These are phyloP conservation scores for Alternaria sp. DNA, from an alignment of 2,329 filamentous ascomycete genomes.

Conservation along the genomic window DNA sequence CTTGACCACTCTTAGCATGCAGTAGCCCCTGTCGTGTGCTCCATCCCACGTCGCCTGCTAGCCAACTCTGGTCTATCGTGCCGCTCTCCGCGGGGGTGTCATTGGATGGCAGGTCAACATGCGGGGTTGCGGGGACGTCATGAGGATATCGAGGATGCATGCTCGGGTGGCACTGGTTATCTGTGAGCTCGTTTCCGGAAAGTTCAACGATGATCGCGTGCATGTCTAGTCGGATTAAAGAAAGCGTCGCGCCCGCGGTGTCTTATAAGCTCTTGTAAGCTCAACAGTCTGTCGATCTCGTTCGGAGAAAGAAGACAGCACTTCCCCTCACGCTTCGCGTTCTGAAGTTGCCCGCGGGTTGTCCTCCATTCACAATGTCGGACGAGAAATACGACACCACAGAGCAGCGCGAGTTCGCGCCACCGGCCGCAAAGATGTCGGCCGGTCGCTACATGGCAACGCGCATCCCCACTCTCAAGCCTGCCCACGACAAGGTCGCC, in stretches of 20 bases:
- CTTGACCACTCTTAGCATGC: constrained; percentile 15
- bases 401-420: constrained; percentile 24
- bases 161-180: constrained; percentile 1
- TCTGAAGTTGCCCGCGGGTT: too few species aligned
- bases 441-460: constrained; percentile 59
- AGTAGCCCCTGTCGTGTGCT: constrained; percentile 1
- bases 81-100: background rate
- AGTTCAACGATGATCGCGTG: background rate
- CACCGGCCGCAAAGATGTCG: constrained; percentile 22
- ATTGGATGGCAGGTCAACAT: constrained; percentile 3
- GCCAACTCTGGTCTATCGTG: background rate
- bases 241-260: background rate
- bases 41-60: background rate
- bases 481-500: constrained; percentile 60
- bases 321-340: background rate
- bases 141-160: constrained; percentile 5
- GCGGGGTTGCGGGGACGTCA: constrained; percentile 24
- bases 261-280: background rate
- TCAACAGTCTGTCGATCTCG: background rate
- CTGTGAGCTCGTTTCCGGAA: background rate
- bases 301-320: background rate
- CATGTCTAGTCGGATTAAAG: constrained; percentile 2
- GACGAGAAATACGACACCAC: constrained; percentile 22
- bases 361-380: constrained; percentile 19
- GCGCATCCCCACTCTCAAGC: constrained; percentile 60